These are phyloP conservation scores for Pyrenophora tritici-repentis DNA, from an alignment of 2,329 filamentous ascomycete genomes.

Conservation along the genomic window DNA sequence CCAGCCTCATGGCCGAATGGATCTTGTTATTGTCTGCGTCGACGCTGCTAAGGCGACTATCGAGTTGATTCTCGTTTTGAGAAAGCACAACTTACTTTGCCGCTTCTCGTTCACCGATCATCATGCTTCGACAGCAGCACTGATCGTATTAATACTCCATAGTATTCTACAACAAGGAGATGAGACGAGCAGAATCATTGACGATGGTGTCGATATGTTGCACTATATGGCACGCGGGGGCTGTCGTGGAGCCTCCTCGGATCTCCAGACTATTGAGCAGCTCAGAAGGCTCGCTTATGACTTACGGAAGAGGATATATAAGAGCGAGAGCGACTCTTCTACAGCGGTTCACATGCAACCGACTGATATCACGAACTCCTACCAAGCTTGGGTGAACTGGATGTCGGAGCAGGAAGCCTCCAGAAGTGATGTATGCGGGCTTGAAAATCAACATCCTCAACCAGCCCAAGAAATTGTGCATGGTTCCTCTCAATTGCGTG, in stretches of 20 bases:
- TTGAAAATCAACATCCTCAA: too few species aligned
- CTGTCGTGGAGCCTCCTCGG: background rate
- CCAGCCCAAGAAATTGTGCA: too few species aligned
- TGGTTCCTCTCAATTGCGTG: too few species aligned
- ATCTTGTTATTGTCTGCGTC: too few species aligned
- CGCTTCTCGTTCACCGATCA: background rate
- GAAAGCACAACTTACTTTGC: background rate
- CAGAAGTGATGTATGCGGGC: too few species aligned
- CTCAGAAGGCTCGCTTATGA: background rate
- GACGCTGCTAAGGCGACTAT: too few species aligned
- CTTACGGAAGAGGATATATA: background rate
- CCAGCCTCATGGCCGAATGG: too few species aligned
- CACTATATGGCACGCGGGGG: background rate
- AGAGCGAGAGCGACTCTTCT: background rate
- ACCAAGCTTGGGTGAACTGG: too few species aligned
- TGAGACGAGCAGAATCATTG: background rate
- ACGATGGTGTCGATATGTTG: background rate
- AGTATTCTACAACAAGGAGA: background rate
- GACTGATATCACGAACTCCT: too few species aligned
- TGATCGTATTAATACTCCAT: background rate
- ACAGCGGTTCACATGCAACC: too few species aligned
- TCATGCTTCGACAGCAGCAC: background rate
- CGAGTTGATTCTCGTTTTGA: background rate
- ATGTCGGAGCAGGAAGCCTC: too few species aligned
- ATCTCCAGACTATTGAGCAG: background rate